Percentiles rank a stretch among this genome's conserved stretches.
Conservation (phyloP, 257 asterid genomes). For the Knoxia roxburghii region DNA sequence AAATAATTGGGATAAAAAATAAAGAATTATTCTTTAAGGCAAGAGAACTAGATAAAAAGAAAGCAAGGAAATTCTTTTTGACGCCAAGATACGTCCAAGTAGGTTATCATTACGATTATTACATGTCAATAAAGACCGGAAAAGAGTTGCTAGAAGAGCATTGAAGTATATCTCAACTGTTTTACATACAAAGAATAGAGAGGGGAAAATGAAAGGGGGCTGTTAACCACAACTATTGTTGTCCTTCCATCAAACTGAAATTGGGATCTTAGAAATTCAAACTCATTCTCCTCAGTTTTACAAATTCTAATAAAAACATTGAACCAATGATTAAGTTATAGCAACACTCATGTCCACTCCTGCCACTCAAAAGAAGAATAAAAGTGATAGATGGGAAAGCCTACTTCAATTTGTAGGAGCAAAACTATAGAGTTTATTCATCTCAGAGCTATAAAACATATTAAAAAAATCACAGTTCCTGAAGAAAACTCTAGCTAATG, state of each 20-base stretch:
- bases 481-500: background rate
- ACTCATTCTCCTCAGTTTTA: background rate
- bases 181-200: slow-evolving; percentile 2
- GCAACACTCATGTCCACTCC: background rate
- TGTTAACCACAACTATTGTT: background rate
- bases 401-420: background rate
- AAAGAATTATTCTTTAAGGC: background rate
- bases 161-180: background rate
- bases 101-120: background rate
- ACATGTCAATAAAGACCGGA: background rate
- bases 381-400: background rate
- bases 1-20: background rate
- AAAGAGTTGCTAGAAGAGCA: slow-evolving; percentile 7
- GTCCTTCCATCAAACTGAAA: background rate
- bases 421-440: background rate
- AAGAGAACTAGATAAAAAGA: background rate
- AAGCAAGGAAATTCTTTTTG: background rate
- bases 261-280: background rate
- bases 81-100: background rate
- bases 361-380: background rate
- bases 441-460: background rate
- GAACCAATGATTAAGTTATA: background rate
- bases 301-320: background rate
- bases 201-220: background rate
- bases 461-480: background rate